Evolutionary conservation across 208 protist genomes (phyloP), one percentile per base, ranked within the genome.

Genomic region (Strigomonas culicis): DNA sequence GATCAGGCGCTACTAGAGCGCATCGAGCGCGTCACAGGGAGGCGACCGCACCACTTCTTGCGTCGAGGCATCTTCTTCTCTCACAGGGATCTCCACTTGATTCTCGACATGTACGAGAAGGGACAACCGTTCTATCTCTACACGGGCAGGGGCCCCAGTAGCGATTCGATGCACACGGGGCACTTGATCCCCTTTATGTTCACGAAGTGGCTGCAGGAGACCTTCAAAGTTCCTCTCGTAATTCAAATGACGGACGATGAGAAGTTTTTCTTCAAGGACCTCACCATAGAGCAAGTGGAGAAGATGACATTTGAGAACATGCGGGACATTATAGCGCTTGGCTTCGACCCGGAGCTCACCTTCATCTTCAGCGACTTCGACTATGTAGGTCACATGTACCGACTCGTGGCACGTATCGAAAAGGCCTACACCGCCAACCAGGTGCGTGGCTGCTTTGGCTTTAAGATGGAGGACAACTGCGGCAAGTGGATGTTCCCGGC

Each of bases 171-270:
- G 86, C 98, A 99, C 78, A 85, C 99, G 51, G 99, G 99, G 4
- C 99, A 99, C 75, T 76, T 99, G 17, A 82, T 99, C 24, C 98
- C 99, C 11, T 99, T 99, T 66, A 85, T 99, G 69, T 99, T 99
- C 80, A 99, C 98, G 4, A 98, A 99, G 84, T 98, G 97, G 83
- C 86, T 99, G 61, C 99, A 99, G 83, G 98, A 99, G n/a, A 97
- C 90, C 6, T 99, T 99, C 72, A 75, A 98, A 59, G 97, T 99
- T 22, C 97, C 98, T 19, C 83, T 99, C 1, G 98, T 99, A 1
- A 98, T 99, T 66, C 99, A 99, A 79, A 86, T 99, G 66, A 99
- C 99, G n/a, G 99, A 99, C 70, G 99, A 99, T 77, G 99, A 99
- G 72, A 99, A 99, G 82, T 99, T 99, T 72, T 96, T 98, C 66